These are phyloP conservation scores for Astragalus membranaceus DNA, from an alignment of 306 rosid genomes.

Conservation along the genomic window DNA sequence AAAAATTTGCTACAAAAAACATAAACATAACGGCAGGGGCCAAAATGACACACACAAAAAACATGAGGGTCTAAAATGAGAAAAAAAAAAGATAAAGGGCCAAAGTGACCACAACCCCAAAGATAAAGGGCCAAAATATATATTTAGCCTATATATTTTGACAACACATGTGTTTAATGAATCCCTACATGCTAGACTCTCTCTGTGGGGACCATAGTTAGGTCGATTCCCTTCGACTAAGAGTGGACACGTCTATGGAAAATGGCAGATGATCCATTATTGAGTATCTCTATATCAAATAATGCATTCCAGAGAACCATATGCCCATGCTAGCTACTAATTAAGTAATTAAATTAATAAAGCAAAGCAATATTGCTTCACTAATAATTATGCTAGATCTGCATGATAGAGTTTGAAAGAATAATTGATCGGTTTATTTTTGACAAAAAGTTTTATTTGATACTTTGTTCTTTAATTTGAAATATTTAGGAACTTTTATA, in stretches of 20 bases:
- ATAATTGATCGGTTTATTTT: not conserved
- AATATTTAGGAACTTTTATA: too few relatives aligned
- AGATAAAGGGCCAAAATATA: too few relatives aligned
- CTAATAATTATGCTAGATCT: conserved; percentile 11
- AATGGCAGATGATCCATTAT: conserved; percentile 21
- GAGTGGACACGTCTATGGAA: conserved; percentile 24
- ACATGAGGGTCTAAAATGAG: too few relatives aligned
- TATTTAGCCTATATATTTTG: too few relatives aligned
- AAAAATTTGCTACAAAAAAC: too few relatives aligned
- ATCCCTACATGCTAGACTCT: conserved; percentile 5
- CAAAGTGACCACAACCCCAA: too few relatives aligned
- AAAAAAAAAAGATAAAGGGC: too few relatives aligned
- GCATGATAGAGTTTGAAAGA: not conserved
- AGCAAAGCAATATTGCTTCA: conserved; percentile 2
- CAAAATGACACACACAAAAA: too few relatives aligned
- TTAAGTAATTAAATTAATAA: conserved; percentile 20
- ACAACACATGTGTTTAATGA: not conserved
- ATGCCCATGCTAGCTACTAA: conserved; percentile 27
- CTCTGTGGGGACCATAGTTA: conserved; percentile 30
- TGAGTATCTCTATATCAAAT: conserved; percentile 32
- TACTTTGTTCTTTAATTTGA: too few relatives aligned
- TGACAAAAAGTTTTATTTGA: too few relatives aligned
- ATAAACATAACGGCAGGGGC: too few relatives aligned
- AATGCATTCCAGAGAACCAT: conserved; percentile 29
- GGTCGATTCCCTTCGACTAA: not conserved